These are phyloP conservation scores for Letharia columbiana DNA, from an alignment of 495 filamentous ascomycete genomes.

Conservation along the genomic window DNA sequence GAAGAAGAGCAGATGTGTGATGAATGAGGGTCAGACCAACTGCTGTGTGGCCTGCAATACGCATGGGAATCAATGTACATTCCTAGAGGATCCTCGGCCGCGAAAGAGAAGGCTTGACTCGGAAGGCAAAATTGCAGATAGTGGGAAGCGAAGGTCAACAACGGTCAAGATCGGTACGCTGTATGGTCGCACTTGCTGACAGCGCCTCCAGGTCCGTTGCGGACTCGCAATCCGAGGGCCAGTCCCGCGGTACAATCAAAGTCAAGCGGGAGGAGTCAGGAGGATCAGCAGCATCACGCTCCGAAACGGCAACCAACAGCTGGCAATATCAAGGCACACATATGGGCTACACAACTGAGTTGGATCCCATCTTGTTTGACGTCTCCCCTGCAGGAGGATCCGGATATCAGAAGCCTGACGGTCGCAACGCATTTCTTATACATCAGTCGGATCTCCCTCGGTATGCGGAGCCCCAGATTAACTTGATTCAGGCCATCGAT, in stretches of 20 bases:
- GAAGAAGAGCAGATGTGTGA: constrained; percentile 82
- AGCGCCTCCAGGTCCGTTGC: constrained; percentile 10
- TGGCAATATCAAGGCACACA: constrained; percentile 43
- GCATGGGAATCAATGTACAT: constrained; percentile 48
- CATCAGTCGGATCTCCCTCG: constrained; percentile 36
- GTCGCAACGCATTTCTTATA: constrained; percentile 77
- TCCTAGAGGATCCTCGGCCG: constrained; percentile 49
- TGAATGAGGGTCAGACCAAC: constrained; percentile 50
- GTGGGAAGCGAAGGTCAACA: constrained; percentile 40
- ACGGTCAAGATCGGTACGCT: background rate
- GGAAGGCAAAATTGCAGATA: constrained; percentile 29
- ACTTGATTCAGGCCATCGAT: constrained; percentile 73
- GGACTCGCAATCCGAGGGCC: constrained; percentile 12
- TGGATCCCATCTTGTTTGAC: constrained; percentile 45
- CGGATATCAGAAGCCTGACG: constrained; percentile 62
- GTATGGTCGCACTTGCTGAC: background rate
- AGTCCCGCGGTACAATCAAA: constrained; percentile 24
- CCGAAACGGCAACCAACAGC: constrained; percentile 33
- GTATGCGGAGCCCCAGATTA: constrained; percentile 37
- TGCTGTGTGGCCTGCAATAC: constrained; percentile 48
- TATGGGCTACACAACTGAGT: constrained; percentile 46
- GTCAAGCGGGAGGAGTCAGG: constrained; percentile 24
- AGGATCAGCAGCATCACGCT: constrained; percentile 26
- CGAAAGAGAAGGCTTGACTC: constrained; percentile 62
- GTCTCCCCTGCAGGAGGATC: constrained; percentile 38